These are phyloP conservation scores for Claviceps quebecensis DNA, from an alignment of 2,329 filamentous ascomycete genomes.

Conservation along the genomic window DNA sequence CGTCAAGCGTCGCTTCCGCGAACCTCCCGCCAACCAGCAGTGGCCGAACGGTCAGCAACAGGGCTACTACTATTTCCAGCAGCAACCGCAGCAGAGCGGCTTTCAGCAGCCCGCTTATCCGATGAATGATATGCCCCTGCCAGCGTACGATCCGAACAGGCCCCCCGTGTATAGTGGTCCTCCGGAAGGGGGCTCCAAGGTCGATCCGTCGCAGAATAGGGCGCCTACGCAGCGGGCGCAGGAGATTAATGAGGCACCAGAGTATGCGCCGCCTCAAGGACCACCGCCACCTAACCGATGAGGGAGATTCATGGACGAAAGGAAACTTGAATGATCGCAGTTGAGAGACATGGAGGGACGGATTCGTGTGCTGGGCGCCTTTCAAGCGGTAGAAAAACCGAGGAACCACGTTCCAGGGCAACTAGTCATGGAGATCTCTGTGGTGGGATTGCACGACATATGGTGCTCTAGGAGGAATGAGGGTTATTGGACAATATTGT, in stretches of 20 bases:
- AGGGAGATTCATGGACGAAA: neutral
- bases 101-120: constrained; percentile 19
- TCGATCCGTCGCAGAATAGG: constrained; percentile 35
- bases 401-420: too few species aligned
- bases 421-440: too few species aligned
- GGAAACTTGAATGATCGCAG: too few species aligned
- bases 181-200: constrained; percentile 35
- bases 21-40: constrained; percentile 14
- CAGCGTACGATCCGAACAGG: constrained; percentile 43
- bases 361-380: too few species aligned
- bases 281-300: constrained; percentile 25
- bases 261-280: constrained; percentile 31
- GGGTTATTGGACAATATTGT: too few species aligned
- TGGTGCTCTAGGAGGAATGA: too few species aligned
- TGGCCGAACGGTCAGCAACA: constrained; percentile 14
- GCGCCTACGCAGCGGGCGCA: constrained; percentile 10
- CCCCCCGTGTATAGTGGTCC: constrained; percentile 40
- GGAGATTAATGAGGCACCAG: constrained; percentile 13
- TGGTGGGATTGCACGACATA: too few species aligned
- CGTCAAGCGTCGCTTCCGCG: constrained; percentile 21
- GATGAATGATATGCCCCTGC: constrained; percentile 40
- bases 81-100: constrained; percentile 8
- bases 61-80: constrained; percentile 12
- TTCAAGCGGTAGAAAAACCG: too few species aligned
- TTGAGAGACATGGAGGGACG: too few species aligned